These are phyloP conservation scores for Aureobasidium sp. DNA, from an alignment of 2,329 filamentous ascomycete genomes.

Conservation along the genomic window DNA sequence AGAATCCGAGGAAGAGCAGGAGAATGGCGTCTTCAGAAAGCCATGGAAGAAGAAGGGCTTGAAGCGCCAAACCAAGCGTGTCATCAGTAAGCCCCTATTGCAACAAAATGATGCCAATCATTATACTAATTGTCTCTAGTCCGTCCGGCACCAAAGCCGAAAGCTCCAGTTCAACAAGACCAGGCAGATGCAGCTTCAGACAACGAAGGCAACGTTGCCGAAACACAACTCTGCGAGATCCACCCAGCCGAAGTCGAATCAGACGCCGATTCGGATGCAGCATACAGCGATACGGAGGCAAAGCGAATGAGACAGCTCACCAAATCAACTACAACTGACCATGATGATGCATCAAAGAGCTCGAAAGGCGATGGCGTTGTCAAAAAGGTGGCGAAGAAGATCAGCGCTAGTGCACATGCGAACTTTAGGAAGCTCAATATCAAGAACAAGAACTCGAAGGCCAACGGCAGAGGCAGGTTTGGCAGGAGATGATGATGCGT, in stretches of 20 bases:
- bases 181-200: background rate
- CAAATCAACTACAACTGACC: slow-evolving; percentile 21
- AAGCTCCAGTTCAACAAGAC: slow-evolving; percentile 20
- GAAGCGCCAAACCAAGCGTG: slow-evolving; percentile 66
- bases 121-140: no score
- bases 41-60: slow-evolving; percentile 77
- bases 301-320: slow-evolving; percentile 1
- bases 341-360: slow-evolving; percentile 18
- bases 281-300: slow-evolving; percentile 15
- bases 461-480: slow-evolving; percentile 36
- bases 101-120: background rate
- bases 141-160: slow-evolving; percentile 27
- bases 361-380: slow-evolving; percentile 17
- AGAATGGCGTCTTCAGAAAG: slow-evolving; percentile 52
- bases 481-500: slow-evolving; percentile 23
- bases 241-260: background rate
- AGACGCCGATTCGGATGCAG: slow-evolving; percentile 8
- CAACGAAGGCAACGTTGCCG: slow-evolving; percentile 6
- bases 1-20: slow-evolving; percentile 43
- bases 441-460: slow-evolving; percentile 42
- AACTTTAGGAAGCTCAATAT: slow-evolving; percentile 46
- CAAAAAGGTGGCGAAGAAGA: slow-evolving; percentile 37
- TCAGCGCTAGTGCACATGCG: slow-evolving; percentile 41
- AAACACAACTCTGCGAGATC: slow-evolving; percentile 7
- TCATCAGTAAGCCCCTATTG: slow-evolving; percentile 42